Conservation (phyloP, 345 rosid species). For the Mercurialis annua region DNA sequence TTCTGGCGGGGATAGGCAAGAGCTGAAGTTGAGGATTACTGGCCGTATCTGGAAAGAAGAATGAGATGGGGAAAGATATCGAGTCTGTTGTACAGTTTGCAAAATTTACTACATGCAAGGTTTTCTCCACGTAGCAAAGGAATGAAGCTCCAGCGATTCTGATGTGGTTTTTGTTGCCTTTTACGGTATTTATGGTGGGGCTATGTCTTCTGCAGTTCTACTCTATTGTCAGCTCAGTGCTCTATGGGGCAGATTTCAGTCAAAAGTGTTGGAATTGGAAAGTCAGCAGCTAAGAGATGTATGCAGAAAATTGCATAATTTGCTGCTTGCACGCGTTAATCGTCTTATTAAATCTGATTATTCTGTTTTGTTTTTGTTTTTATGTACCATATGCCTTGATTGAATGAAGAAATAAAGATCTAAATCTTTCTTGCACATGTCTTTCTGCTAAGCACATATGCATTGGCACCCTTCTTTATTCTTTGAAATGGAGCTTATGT, state of each 20-base stretch:
- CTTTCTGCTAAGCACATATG: background rate
- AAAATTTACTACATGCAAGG: background rate
- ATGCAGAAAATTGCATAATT: background rate
- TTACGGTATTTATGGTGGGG: conserved; percentile 4
- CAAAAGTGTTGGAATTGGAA: conserved; percentile 1
- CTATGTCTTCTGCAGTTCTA: background rate
- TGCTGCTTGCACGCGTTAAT: background rate
- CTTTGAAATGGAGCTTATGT: too few species aligned
- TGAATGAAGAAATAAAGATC: conserved; percentile 14
- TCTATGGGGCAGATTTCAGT: background rate
- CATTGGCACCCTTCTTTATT: too few species aligned
- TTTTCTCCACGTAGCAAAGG: conserved; percentile 11
- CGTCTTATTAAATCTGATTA: background rate
- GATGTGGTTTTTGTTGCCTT: conserved; percentile 5
- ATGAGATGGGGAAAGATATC: conserved; percentile 20
- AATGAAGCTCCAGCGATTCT: conserved; percentile 17
- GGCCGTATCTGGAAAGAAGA: conserved; percentile 92
- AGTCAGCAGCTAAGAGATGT: background rate
- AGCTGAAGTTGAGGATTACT: conserved; percentile 75
- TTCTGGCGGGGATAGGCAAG: conserved; percentile 75
- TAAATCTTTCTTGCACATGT: background rate
- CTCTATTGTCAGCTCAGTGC: background rate
- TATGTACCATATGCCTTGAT: conserved; percentile 8
- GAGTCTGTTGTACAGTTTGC: conserved; percentile 25
- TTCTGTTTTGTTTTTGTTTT: background rate